Conservation (phyloP, 164 flowering plant species). For the Vitis rotundifolia region DNA sequence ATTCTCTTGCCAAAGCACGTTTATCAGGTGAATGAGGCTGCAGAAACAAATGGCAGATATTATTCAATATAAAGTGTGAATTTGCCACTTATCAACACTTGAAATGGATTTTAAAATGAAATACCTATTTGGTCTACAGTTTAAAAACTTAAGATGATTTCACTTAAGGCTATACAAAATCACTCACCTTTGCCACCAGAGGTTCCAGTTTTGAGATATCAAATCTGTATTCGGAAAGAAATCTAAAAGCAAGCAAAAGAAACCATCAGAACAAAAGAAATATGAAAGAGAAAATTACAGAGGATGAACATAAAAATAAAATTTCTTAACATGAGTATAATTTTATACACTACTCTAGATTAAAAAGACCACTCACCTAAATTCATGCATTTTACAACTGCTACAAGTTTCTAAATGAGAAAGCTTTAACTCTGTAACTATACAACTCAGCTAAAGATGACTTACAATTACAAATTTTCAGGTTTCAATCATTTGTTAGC, state of each 20-base stretch:
- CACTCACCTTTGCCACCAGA: conserved; percentile 88
- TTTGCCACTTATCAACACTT: no score
- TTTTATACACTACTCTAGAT: not conserved
- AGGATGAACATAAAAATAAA: no score
- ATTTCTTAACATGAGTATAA: not conserved
- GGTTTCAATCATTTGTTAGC: no score
- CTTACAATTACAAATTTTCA: not conserved
- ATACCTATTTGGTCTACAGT: no score
- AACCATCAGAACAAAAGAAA: conserved; percentile 2
- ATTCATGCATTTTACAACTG: not conserved
- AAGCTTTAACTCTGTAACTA: not conserved
- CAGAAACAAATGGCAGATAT: conserved; percentile 16
- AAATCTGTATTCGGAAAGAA: conserved; percentile 74
- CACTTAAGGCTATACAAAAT: conserved; percentile 2
- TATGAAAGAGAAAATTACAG: not conserved
- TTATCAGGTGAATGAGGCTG: conserved; percentile 99
- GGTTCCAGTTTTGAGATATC: conserved; percentile 94
- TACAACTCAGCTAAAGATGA: not conserved
- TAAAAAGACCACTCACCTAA: not conserved
- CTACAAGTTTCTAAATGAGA: not conserved
- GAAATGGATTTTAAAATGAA: no score
- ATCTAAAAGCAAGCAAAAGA: conserved; percentile 35
- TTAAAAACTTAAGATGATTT: not conserved
- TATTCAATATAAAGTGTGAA: not conserved
- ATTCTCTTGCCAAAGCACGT: conserved; percentile 93